Conservation (phyloP, 2,329 filamentous ascomycete genomes). For the Penicillium sp. region DNA sequence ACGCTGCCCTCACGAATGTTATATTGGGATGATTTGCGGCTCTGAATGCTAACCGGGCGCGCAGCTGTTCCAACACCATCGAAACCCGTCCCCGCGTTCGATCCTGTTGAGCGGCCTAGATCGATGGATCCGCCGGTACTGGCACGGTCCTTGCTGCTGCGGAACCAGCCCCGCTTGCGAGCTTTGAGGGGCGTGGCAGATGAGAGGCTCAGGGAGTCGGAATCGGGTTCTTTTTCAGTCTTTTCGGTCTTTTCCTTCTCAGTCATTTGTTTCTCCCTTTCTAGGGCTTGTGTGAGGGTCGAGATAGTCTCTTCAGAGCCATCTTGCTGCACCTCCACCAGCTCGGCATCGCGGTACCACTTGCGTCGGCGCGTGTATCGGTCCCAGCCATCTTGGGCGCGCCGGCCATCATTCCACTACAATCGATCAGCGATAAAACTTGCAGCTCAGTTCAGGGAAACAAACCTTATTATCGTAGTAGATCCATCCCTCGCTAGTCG, state of each 20-base stretch:
- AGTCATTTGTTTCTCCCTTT: conserved; percentile 21
- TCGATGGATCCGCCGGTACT: conserved; percentile 17
- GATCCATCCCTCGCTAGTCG: conserved; percentile 75
- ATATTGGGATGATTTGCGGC: conserved; percentile 25
- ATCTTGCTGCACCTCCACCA: conserved; percentile 64
- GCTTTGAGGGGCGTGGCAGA: conserved; percentile 28
- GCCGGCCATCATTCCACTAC: conserved; percentile 82
- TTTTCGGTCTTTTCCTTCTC: conserved; percentile 21
- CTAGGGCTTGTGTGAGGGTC: conserved; percentile 27
- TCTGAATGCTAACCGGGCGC: conserved; percentile 30
- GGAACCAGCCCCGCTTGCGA: conserved; percentile 38
- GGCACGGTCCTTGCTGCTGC: conserved; percentile 28
- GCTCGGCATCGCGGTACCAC: conserved; percentile 94
- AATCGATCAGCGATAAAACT: conserved; percentile 3
- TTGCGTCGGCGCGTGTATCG: conserved; percentile 89
- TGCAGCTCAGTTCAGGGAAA: neutral
- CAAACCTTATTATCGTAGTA: conserved; percentile 95
- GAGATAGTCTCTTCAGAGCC: conserved; percentile 41
- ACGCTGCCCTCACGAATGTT: conserved; percentile 24
- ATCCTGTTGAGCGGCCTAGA: conserved; percentile 13
- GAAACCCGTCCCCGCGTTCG: conserved; percentile 2
- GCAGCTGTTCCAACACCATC: conserved; percentile 17
- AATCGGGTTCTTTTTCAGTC: conserved; percentile 24
- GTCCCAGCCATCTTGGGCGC: conserved; percentile 85
- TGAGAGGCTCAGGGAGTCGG: conserved; percentile 26